These are phyloP conservation scores for Strobilomyces dryophilus DNA, from an alignment of 768 basidiomycete genomes.

Conservation along the genomic window DNA sequence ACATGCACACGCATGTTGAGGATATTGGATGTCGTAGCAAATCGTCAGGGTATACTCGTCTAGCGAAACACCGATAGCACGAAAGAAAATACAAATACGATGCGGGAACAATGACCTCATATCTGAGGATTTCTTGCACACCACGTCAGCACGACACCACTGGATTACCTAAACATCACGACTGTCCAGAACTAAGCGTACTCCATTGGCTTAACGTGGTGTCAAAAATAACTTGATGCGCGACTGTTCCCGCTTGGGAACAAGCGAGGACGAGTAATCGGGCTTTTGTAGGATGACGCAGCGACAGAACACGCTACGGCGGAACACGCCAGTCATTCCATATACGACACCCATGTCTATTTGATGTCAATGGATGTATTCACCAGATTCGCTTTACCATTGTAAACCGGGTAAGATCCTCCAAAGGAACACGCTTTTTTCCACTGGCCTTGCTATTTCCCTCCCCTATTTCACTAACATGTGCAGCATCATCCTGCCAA, in stretches of 20 bases:
- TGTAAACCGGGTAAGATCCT: slow-evolving; percentile 90
- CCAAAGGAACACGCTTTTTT: slow-evolving; percentile 62
- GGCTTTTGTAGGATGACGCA: slow-evolving; percentile 48
- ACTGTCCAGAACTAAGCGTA: slow-evolving; percentile 55
- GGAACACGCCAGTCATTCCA: not conserved
- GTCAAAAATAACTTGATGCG: slow-evolving; percentile 75
- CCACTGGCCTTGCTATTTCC: slow-evolving; percentile 12
- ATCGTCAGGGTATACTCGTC: slow-evolving; percentile 33
- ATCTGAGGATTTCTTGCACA: slow-evolving; percentile 70
- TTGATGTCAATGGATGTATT: not conserved
- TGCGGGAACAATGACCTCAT: slow-evolving; percentile 89
- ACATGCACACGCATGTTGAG: slow-evolving; percentile 16
- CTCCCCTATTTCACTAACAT: slow-evolving; percentile 73
- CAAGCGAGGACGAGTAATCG: slow-evolving; percentile 80
- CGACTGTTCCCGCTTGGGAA: slow-evolving; percentile 70
- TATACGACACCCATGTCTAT: too few species aligned
- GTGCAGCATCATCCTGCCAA: slow-evolving; percentile 61
- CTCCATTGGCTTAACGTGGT: slow-evolving; percentile 68
- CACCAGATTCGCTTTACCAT: slow-evolving; percentile 95
- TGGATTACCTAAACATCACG: too few species aligned
- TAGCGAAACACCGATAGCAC: slow-evolving; percentile 15
- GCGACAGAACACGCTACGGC: slow-evolving; percentile 73
- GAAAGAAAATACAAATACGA: slow-evolving; percentile 66
- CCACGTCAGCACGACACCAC: too few species aligned
- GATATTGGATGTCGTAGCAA: slow-evolving; percentile 29